A percentile compares a stretch with the other conserved stretches of the same genome.
These are phyloP conservation scores for Morella rubra DNA, from an alignment of 306 rosid species.

Conservation along the genomic window DNA sequence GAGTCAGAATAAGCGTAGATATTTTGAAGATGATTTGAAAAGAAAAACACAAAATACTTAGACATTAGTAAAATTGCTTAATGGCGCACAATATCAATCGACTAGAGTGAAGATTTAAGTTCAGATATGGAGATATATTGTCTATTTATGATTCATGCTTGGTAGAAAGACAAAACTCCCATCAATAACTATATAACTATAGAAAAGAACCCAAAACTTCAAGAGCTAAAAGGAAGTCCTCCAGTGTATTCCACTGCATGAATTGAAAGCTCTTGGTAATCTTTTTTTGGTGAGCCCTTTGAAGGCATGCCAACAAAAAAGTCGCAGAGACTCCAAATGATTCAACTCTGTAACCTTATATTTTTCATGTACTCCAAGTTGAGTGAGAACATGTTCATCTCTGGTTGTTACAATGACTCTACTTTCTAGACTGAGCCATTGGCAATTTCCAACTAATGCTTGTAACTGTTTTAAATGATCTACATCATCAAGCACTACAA, in stretches of 20 bases:
- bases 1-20: too few relatives aligned
- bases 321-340: conserved; percentile 18
- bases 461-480: neutral
- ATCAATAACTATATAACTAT: too few relatives aligned
- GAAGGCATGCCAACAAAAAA: conserved; percentile 37
- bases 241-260: conserved; percentile 16
- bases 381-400: conserved; percentile 2
- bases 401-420: conserved; percentile 32
- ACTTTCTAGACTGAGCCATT: conserved; percentile 27
- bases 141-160: too few relatives aligned
- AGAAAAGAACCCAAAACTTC: conserved; percentile 39
- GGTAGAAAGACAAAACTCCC: too few relatives aligned
- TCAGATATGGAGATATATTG: too few relatives aligned
- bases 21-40: too few relatives aligned
- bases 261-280: conserved; percentile 12
- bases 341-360: neutral
- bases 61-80: too few relatives aligned
- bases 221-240: conserved; percentile 46
- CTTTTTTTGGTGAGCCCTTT: neutral
- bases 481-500: conserved; percentile 23
- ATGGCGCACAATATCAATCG: too few relatives aligned
- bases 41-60: too few relatives aligned
- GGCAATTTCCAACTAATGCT: neutral
- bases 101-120: too few relatives aligned
- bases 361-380: neutral